A percentile compares a stretch with the other conserved stretches of the same genome.
phyloP scores from a whole-genome alignment of 2,329 filamentous ascomycete genomes.

The Fusarium siculi region DNA sequence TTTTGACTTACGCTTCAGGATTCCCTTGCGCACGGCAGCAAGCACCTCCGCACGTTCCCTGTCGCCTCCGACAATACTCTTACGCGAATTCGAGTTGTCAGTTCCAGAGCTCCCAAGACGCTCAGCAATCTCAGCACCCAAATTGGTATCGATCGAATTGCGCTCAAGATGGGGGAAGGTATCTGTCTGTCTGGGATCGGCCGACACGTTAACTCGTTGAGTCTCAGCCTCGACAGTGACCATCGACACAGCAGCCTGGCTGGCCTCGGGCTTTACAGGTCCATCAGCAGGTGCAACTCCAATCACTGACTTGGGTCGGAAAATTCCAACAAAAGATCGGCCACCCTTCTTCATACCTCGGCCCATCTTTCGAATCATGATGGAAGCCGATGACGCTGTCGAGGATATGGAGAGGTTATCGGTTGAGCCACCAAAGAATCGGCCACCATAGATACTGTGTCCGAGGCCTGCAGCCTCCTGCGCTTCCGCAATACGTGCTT shows the following conservation, averaged over 20 bases:
- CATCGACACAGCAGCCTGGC: slow-evolving; percentile 89
- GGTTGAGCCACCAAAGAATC: slow-evolving; percentile 88
- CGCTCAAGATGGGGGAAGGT: slow-evolving; percentile 85
- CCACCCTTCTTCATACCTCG: slow-evolving; percentile 97
- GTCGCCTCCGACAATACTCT: slow-evolving; percentile 92
- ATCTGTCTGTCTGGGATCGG: slow-evolving; percentile 72
- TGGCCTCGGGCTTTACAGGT: slow-evolving; percentile 68
- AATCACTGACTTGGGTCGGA: slow-evolving; percentile 91
- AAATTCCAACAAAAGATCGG: slow-evolving; percentile 90
- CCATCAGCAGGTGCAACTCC: slow-evolving; percentile 79
- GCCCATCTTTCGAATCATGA: slow-evolving; percentile 99
- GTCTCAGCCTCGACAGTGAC: slow-evolving; percentile 95
- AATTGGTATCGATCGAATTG: slow-evolving; percentile 78
- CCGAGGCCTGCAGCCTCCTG: slow-evolving; percentile 94
- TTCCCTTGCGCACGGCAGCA: slow-evolving; percentile 93
- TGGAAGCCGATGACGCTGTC: slow-evolving; percentile 87
- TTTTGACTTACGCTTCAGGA: slow-evolving; percentile 79
- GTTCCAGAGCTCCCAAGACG: slow-evolving; percentile 67
- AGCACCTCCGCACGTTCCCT: slow-evolving; percentile 90
- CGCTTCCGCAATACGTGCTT: slow-evolving; percentile 88
- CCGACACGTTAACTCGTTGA: slow-evolving; percentile 81
- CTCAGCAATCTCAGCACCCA: slow-evolving; percentile 60
- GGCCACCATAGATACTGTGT: slow-evolving; percentile 90
- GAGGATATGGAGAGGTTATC: slow-evolving; percentile 95
- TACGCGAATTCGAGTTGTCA: slow-evolving; percentile 73